These are phyloP conservation scores for Pythium dissotocum DNA, from an alignment of 352 stramenopile species.

Conservation along the genomic window DNA sequence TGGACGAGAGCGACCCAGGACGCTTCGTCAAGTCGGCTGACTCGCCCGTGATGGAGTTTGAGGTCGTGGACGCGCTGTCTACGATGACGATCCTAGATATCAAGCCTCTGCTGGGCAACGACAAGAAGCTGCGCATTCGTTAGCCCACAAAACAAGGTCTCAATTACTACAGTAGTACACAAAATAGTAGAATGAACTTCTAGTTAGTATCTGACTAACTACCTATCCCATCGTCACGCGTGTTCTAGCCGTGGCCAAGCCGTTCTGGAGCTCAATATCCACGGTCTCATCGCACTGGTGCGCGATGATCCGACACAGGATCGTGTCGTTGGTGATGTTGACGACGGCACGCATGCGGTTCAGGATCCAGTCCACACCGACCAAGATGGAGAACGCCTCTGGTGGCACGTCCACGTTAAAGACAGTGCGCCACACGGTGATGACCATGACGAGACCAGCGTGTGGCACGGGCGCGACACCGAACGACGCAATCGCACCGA, in stretches of 20 bases:
- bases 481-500: conserved; percentile 68
- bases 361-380: conserved; percentile 73
- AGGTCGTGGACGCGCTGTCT: background rate
- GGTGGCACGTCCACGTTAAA: conserved; percentile 54
- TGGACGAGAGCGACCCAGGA: conserved; percentile 14
- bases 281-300: conserved; percentile 63
- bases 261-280: conserved; percentile 16
- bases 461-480: conserved; percentile 73
- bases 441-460: conserved; percentile 73
- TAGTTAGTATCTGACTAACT: background rate
- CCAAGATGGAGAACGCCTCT: conserved; percentile 62
- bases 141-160: background rate
- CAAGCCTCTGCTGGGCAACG: background rate
- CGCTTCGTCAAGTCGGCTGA: background rate
- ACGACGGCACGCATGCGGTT: conserved; percentile 71
- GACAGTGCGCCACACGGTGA: conserved; percentile 77
- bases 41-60: background rate
- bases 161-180: no score
- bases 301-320: conserved; percentile 78
- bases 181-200: no score
- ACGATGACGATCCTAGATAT: background rate
- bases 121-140: background rate
- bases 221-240: background rate
- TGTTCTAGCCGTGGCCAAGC: background rate
- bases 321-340: conserved; percentile 86